Percentiles rank a stretch among this genome's conserved stretches.
Evolutionary conservation across 176 grass and related monocot species (phyloP).

Genomic region (Guadua angustifolia): DNA sequence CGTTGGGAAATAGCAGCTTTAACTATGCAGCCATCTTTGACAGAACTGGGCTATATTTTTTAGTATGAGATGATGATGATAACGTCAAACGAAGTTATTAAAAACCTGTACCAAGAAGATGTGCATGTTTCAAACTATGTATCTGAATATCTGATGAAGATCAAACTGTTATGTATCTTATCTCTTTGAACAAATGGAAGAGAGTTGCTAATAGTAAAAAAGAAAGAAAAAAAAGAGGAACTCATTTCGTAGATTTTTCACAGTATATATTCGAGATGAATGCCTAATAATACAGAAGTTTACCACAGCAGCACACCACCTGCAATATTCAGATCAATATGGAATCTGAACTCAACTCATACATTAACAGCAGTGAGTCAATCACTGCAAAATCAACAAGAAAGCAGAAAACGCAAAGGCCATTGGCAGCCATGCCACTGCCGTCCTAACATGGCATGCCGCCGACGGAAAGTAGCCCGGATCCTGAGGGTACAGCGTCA

Average conservation of each 20-base stretch:
- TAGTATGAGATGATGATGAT: neutral
- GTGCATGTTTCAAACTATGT: neutral
- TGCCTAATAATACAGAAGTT: neutral
- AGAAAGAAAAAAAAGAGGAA: neutral
- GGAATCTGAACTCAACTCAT: neutral
- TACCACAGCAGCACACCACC: neutral
- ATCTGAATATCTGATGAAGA: neutral
- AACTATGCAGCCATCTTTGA: neutral
- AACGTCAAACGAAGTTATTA: neutral
- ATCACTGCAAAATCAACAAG: conserved; percentile 42
- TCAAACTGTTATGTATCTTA: no score
- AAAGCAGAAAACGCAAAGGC: conserved; percentile 29
- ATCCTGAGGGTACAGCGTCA: conserved; percentile 42
- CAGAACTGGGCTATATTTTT: neutral
- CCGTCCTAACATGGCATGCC: neutral
- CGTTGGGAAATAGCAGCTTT: neutral
- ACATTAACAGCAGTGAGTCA: neutral
- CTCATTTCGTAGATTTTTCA: neutral
- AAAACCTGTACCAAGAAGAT: neutral
- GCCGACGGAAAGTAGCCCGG: conserved; percentile 47
- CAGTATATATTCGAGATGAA: neutral
- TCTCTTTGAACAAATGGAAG: neutral
- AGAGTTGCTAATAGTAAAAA: neutral
- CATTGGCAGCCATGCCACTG: conserved; percentile 23
- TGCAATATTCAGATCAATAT: neutral